Evolutionary conservation across 768 basidiomycete genomes (phyloP), one percentile per base, ranked within the genome.

Genomic region (Coprinopsis marcescibilis): DNA sequence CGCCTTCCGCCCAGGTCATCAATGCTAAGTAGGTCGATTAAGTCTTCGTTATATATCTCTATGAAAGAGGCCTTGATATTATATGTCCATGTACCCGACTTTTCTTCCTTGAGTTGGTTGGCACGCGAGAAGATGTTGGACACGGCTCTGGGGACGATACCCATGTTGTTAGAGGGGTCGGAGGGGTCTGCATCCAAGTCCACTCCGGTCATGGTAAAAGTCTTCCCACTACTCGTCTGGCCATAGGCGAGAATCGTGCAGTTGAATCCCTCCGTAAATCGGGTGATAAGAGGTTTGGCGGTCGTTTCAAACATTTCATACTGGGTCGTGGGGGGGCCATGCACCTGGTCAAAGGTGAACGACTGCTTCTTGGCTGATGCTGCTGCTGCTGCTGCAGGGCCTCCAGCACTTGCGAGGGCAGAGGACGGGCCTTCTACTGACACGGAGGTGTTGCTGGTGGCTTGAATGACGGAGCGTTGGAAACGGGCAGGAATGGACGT

Each of bases 41-140:
- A 79, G 68, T 99, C 96, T 69, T 99, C 96, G 66, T 99, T 98
- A 69, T 99, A 98, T 44, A 99, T 80, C 74, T 99, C 96, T 53
- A 99, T 83, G 71, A 95, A 99, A 19, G 89, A 92, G 42, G 88
- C 88, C 67, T 89, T 93, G 60, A 92, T 69, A 53, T 64, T 78
- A 60, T 73, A 92, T 49, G 75, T 85, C 90, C 88, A 95, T 33
- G 80, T 68, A 51, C 73, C 73, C 29, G 73, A 80, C 24, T 89
- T 81, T 61, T 83, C 84, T 59, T 82, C 85, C 66, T 80, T 89
- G 45, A 85, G 70, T 61, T 86, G 81, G 57, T 77, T 80, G 35
- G 88, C 85, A 37, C 77, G 72, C 11, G 81, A 67, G 62, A 98
- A 99, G 55, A 98, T 91, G 36, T 80, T 82, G 2, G 85, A 83